Evolutionary conservation across 2,329 filamentous ascomycete species (phyloP).

Genomic region (Penicillium crustosum): DNA sequence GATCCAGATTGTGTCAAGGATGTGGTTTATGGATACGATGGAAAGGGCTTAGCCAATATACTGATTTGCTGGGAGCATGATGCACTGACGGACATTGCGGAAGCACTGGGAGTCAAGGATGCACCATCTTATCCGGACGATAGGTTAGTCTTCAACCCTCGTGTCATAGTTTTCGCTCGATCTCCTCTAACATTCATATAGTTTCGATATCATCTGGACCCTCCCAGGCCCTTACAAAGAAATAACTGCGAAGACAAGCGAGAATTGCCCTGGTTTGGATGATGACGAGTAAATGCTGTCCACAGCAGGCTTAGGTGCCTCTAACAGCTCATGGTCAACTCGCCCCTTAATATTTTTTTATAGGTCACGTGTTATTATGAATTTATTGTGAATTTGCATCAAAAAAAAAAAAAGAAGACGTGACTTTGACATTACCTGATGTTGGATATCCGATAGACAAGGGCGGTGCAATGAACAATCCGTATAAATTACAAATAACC

Average conservation of each 20-base stretch:
- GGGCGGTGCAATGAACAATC: not conserved
- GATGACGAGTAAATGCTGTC: constrained; percentile 6
- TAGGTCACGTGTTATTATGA: not conserved
- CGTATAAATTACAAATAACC: not conserved
- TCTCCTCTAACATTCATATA: constrained; percentile 2
- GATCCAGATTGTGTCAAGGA: constrained; percentile 56
- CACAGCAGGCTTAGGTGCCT: no score
- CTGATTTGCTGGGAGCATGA: constrained; percentile 64
- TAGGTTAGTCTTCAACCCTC: constrained; percentile 32
- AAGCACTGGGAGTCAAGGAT: constrained; percentile 53
- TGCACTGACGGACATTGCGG: constrained; percentile 52
- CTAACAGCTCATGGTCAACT: not conserved
- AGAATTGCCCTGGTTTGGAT: constrained; percentile 58
- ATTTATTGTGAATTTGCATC: not conserved
- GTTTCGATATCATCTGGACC: constrained; percentile 60
- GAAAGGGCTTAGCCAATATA: constrained; percentile 52
- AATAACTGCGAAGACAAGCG: constrained; percentile 50
- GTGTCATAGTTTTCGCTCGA: not conserved
- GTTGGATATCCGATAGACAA: no score
- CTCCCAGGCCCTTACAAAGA: constrained; percentile 52
- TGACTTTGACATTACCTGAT: not conserved
- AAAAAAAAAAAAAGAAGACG: not conserved
- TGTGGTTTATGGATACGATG: constrained; percentile 49
- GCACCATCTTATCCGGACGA: constrained; percentile 53
- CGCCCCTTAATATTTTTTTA: not conserved